phyloP scores from a whole-genome alignment of 139 green algal species.

The Chlamydomonas eustigma region DNA sequence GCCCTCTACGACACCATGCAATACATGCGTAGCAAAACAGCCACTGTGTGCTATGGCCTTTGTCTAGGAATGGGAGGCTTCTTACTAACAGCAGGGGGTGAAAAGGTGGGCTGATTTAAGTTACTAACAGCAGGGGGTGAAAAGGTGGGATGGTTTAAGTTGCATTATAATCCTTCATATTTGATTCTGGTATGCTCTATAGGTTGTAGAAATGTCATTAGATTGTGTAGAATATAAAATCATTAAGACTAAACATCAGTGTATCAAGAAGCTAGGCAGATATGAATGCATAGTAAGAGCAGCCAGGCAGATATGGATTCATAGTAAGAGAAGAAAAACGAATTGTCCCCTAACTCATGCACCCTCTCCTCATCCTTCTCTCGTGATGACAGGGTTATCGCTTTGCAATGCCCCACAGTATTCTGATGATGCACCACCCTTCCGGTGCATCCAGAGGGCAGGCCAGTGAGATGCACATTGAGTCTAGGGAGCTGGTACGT shows the following conservation, averaged over 20 bases:
- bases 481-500: conserved; percentile 90
- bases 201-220: too few relatives aligned
- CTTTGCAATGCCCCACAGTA: conserved; percentile 83
- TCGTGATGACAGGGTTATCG: conserved; percentile 76
- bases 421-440: conserved; percentile 96
- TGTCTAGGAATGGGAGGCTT: conserved; percentile 96
- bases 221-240: too few relatives aligned
- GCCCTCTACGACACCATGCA: conserved; percentile 97
- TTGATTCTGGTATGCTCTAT: too few relatives aligned
- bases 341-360: background rate
- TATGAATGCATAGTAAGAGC: too few relatives aligned
- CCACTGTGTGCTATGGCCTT: conserved; percentile 91
- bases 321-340: too few relatives aligned
- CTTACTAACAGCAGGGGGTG: conserved; percentile 82
- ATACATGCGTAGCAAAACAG: conserved; percentile 84
- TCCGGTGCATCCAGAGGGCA: conserved; percentile 86
- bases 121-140: conserved; percentile 84
- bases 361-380: background rate
- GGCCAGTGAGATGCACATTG: conserved; percentile 95
- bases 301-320: too few relatives aligned
- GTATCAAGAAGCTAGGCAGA: too few relatives aligned
- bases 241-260: background rate
- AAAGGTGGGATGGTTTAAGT: conserved; percentile 74
- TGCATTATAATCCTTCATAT: too few relatives aligned
- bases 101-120: conserved; percentile 78